Base-by-base conservation (phyloP, 768 basidiomycete species). In the Xerocomellus chrysenteron region DNA sequence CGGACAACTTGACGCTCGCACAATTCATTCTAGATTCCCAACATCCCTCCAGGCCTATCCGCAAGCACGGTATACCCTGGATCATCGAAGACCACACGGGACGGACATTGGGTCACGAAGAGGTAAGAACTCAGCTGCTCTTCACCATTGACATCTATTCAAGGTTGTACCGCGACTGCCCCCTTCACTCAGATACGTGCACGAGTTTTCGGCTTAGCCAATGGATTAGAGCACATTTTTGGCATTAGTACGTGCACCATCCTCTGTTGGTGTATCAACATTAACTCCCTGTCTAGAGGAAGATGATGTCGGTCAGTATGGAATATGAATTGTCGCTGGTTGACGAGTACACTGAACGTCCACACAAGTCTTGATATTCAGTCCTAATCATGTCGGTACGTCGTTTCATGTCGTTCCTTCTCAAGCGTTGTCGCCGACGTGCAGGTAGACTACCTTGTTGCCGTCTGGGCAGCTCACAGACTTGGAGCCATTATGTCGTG, bases 351-450 rank as follows among this genome's bases (percentile, higher is more conserved):
- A 9, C 47, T 71, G 24, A 63, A 41, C 36, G n/a, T 56, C 28
- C 28, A 33, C 11, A 6, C 49, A 60, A 88, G 87, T 86, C 9
- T 74, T 86, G 54, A 65, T 87, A 41, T 87, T 82, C 67, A 85
- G 85, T 57, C 78, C 83, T 30, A 90, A 90, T 65, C 84, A 87
- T 62, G 66, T 87, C 41, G 86, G 85, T 83, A 58, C 40, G 77
- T 64, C 32, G 13, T 50, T 40, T 17, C 30, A 17, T 17, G 10
- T 6, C 33, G 4, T 40, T 16, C 54, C 19, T 32, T 47, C 14
- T 36, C 26, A 17, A 40, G 32, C 44, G 32, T 24, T 44, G 5
- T 19, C 21, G 39, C 35, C 28, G 47, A 43, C 49, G 19, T 28
- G 5, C 12, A 7, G 26, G 6, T 57, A 86, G 79, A 86, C 72